Evolutionary conservation across 768 basidiomycete species (phyloP).

Genomic region (Collybia sordida): DNA sequence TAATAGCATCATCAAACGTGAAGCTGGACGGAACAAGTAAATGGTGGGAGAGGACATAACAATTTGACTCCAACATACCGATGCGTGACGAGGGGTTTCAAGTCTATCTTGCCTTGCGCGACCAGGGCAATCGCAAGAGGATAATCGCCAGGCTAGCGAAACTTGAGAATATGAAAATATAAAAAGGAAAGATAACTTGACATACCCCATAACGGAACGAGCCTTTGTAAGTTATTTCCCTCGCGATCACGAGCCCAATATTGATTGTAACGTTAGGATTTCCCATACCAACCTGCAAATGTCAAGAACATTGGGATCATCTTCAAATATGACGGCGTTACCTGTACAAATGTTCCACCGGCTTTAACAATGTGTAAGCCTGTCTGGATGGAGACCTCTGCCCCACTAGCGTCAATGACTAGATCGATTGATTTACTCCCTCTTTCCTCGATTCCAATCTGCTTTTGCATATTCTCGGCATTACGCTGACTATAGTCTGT

Average conservation of each 20-base stretch:
- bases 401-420: slow-evolving; percentile 90
- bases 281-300: slow-evolving; percentile 80
- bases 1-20: slow-evolving; percentile 71
- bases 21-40: slow-evolving; percentile 42
- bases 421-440: slow-evolving; percentile 78
- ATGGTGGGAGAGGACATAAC: neutral
- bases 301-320: neutral
- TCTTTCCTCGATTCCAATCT: slow-evolving; percentile 67
- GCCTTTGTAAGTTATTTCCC: slow-evolving; percentile 82
- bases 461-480: slow-evolving; percentile 61
- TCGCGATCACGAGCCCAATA: slow-evolving; percentile 63
- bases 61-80: slow-evolving; percentile 39
- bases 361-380: slow-evolving; percentile 72
- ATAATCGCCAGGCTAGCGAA: slow-evolving; percentile 75
- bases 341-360: slow-evolving; percentile 77
- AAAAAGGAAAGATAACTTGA: slow-evolving; percentile 4
- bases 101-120: slow-evolving; percentile 76
- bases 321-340: slow-evolving; percentile 16
- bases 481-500: slow-evolving; percentile 73
- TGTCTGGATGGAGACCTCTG: slow-evolving; percentile 90
- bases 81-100: slow-evolving; percentile 89
- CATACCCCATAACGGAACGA: slow-evolving; percentile 89
- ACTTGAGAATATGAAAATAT: neutral
- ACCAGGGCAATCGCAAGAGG: slow-evolving; percentile 83
- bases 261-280: slow-evolving; percentile 74